These are phyloP conservation scores for Eucalyptus coolabah DNA, from an alignment of 345 rosid genomes.

Conservation along the genomic window DNA sequence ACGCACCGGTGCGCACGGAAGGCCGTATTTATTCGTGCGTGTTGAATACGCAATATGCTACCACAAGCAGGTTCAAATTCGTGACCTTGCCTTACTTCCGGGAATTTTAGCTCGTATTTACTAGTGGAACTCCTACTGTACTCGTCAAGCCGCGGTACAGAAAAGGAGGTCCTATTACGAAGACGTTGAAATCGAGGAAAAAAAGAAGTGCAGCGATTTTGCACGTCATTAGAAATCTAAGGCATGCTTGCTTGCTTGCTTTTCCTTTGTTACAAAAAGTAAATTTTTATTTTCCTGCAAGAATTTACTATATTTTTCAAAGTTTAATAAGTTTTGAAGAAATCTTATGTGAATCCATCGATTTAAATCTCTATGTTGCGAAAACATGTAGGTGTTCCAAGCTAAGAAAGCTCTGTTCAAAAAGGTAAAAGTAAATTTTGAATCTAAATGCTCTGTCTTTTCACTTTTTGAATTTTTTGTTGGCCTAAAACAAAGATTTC, in stretches of 20 bases:
- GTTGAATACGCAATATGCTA: background rate
- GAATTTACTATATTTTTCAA: background rate
- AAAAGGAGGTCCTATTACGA: background rate
- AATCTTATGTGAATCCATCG: background rate
- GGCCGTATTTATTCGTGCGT: background rate
- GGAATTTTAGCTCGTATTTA: background rate
- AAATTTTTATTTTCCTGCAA: background rate
- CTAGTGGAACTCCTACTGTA: background rate
- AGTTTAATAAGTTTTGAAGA: background rate
- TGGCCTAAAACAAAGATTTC: background rate
- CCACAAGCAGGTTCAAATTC: background rate
- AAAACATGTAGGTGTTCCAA: background rate
- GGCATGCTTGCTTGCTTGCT: background rate
- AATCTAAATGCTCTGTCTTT: background rate
- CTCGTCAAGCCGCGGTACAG: background rate
- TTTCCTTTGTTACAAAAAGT: background rate
- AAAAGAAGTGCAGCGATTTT: background rate
- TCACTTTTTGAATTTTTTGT: background rate
- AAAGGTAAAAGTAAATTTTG: too few species aligned
- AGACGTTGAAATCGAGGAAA: background rate
- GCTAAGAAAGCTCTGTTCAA: background rate
- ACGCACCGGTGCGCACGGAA: background rate
- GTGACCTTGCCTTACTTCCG: background rate
- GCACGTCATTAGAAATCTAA: background rate
- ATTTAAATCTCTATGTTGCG: rapidly evolving